These are phyloP conservation scores for Brassica nigra DNA, from an alignment of 345 rosid genomes.

Conservation along the genomic window DNA sequence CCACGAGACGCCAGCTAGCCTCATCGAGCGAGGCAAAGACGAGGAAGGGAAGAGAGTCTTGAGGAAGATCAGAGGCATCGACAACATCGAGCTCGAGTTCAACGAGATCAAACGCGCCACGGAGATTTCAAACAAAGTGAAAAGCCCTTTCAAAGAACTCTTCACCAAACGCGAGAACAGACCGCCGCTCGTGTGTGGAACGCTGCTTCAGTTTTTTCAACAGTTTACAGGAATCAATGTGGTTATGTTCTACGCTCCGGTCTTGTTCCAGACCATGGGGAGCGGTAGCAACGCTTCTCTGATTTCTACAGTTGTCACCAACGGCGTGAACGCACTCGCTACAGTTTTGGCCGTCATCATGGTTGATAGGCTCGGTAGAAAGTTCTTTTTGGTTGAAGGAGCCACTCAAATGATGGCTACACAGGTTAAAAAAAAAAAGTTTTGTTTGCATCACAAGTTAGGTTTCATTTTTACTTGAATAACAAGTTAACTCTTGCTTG, in stretches of 20 bases:
- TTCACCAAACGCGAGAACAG: constrained; percentile 32
- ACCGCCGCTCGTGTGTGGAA: constrained; percentile 59
- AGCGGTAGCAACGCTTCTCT: constrained; percentile 32
- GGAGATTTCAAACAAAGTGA: constrained; percentile 46
- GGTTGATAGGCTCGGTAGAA: constrained; percentile 33
- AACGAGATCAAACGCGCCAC: constrained; percentile 50
- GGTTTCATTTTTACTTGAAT: not conserved
- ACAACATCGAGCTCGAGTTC: constrained; percentile 51
- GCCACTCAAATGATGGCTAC: constrained; percentile 27
- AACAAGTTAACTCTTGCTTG: constrained; percentile 5
- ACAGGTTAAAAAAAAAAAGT: constrained; percentile 17
- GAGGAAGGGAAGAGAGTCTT: constrained; percentile 46
- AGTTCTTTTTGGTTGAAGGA: constrained; percentile 20
- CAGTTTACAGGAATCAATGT: constrained; percentile 69
- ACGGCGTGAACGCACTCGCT: constrained; percentile 30
- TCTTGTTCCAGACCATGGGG: constrained; percentile 45
- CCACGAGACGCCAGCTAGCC: constrained; percentile 70
- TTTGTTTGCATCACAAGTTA: not conserved
- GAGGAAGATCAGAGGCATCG: constrained; percentile 59
- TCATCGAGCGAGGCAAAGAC: constrained; percentile 55
- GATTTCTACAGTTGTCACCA: constrained; percentile 36
- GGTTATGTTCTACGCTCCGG: constrained; percentile 44
- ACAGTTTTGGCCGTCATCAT: not conserved
- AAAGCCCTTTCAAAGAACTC: constrained; percentile 50
- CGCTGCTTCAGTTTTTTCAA: constrained; percentile 58